A percentile compares a stretch with the other conserved stretches of the same genome.
These are phyloP conservation scores for Proliferodiscus dingleyae DNA, from an alignment of 2,329 filamentous ascomycete species.

Conservation along the genomic window DNA sequence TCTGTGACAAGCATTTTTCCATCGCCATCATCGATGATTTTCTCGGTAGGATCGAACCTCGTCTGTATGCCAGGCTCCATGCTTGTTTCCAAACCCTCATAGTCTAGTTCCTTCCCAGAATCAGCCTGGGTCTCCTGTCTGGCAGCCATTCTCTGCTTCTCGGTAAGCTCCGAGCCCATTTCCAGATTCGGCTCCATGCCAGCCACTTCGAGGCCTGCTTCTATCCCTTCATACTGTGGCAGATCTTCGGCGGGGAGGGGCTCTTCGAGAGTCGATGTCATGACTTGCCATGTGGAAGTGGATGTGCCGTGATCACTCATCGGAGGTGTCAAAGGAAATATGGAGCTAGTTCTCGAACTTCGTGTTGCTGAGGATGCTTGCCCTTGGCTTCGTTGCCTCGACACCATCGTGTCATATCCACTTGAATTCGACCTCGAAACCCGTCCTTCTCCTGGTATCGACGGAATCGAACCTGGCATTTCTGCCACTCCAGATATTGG, in stretches of 20 bases:
- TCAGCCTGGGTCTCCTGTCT: background rate
- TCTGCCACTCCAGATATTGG: slow-evolving; percentile 8
- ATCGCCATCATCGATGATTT: slow-evolving; percentile 8
- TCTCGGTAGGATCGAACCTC: slow-evolving; percentile 16
- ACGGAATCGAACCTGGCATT: slow-evolving; percentile 15
- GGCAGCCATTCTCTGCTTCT: background rate
- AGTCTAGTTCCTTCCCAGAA: background rate
- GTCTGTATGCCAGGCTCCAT: slow-evolving; percentile 26
- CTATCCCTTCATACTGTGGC: background rate
- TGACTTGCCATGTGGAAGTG: slow-evolving; percentile 6
- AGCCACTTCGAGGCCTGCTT: background rate
- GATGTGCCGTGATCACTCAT: slow-evolving; percentile 16
- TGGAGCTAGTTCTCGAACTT: slow-evolving; percentile 23
- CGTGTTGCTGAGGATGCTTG: slow-evolving; percentile 20
- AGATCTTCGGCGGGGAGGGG: background rate
- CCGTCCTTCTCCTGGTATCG: slow-evolving; percentile 19
- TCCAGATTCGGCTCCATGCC: no score
- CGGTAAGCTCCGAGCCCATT: background rate
- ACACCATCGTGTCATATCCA: slow-evolving; percentile 22
- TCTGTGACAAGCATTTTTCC: slow-evolving; percentile 2
- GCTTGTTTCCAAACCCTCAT: background rate
- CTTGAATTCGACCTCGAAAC: slow-evolving; percentile 21
- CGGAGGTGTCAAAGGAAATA: slow-evolving; percentile 21
- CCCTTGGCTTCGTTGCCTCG: slow-evolving; percentile 24
- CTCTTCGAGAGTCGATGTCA: slow-evolving; percentile 12